A percentile compares a stretch with the other conserved stretches of the same genome.
These are phyloP conservation scores for Apiotrichum sp. DNA, from an alignment of 1,284 basidiomycete species.

Conservation along the genomic window DNA sequence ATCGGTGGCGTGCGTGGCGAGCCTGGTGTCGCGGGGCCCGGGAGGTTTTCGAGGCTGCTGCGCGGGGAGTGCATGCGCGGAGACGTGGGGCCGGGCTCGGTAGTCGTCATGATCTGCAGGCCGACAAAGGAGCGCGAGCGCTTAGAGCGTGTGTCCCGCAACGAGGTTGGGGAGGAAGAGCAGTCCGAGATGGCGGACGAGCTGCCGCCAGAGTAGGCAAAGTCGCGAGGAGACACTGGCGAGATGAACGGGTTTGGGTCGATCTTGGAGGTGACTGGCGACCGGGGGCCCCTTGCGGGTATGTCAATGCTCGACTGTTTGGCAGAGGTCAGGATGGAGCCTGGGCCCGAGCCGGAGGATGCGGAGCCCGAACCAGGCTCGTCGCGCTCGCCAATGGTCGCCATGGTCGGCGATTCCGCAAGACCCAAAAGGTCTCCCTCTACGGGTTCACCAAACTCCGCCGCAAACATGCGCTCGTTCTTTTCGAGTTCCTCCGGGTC, in stretches of 20 bases:
- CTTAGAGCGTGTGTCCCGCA: background rate
- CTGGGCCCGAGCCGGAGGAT: too few species aligned
- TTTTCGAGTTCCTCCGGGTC: slow-evolving; percentile 23
- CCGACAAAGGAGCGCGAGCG: slow-evolving; percentile 2
- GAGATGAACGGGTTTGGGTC: background rate
- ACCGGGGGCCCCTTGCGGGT: background rate
- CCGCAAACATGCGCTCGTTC: slow-evolving; percentile 12
- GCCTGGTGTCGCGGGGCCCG: background rate
- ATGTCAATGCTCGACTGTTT: background rate
- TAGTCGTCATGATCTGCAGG: slow-evolving; percentile 2
- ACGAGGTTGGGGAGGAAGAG: background rate
- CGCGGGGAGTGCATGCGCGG: background rate
- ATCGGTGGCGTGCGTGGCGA: background rate
- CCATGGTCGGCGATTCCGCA: slow-evolving; percentile 20
- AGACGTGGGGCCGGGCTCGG: background rate
- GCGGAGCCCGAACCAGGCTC: background rate
- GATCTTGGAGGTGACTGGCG: background rate
- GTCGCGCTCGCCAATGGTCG: slow-evolving; percentile 28
- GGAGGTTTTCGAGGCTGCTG: background rate
- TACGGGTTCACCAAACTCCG: slow-evolving; percentile 31
- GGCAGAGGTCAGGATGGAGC: background rate
- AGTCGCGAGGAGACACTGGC: background rate
- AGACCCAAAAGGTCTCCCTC: slow-evolving; percentile 6
- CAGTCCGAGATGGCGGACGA: background rate
- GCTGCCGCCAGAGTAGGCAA: background rate